A percentile compares a stretch with the other conserved stretches of the same genome.
Conservation (phyloP, 1,284 basidiomycete genomes). For the Wallemia mellicola region DNA sequence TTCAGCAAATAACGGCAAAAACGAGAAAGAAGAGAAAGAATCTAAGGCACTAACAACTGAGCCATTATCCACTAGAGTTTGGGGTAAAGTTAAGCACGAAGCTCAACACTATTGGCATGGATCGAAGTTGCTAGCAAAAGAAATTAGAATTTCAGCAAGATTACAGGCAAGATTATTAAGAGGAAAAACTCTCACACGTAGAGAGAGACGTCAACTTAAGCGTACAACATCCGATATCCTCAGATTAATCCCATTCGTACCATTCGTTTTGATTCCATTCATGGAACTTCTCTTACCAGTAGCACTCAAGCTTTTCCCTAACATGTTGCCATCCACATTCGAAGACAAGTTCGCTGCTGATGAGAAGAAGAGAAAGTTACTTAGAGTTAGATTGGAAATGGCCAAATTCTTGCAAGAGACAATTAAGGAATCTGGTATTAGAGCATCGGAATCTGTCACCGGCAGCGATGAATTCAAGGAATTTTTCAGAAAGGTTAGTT, state of each 20-base stretch:
- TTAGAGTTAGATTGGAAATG: constrained; percentile 88
- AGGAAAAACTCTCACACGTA: constrained; percentile 63
- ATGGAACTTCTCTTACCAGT: constrained; percentile 96
- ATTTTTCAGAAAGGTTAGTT: constrained; percentile 72
- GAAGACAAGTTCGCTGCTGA: constrained; percentile 88
- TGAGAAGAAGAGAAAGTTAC: constrained; percentile 83
- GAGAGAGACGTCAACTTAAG: constrained; percentile 79
- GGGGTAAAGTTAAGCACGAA: constrained; percentile 88
- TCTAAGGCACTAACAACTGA: background rate
- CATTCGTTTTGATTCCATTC: constrained; percentile 86
- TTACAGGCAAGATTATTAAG: constrained; percentile 76
- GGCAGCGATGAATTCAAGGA: constrained; percentile 91
- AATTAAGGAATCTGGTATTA: constrained; percentile 69
- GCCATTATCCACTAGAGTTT: constrained; percentile 16
- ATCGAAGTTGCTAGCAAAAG: constrained; percentile 72
- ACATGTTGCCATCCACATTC: constrained; percentile 94
- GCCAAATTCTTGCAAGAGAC: constrained; percentile 98
- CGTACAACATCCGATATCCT: constrained; percentile 79
- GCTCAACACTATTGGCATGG: constrained; percentile 93
- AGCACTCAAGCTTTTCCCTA: constrained; percentile 87
- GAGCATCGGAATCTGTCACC: constrained; percentile 55
- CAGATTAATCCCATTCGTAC: constrained; percentile 74
- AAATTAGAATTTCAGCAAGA: constrained; percentile 64
- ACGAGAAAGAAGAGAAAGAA: background rate
- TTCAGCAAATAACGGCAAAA: background rate